Conservation (phyloP, 768 basidiomycete species). For the Rhizopogon vinicolor region DNA sequence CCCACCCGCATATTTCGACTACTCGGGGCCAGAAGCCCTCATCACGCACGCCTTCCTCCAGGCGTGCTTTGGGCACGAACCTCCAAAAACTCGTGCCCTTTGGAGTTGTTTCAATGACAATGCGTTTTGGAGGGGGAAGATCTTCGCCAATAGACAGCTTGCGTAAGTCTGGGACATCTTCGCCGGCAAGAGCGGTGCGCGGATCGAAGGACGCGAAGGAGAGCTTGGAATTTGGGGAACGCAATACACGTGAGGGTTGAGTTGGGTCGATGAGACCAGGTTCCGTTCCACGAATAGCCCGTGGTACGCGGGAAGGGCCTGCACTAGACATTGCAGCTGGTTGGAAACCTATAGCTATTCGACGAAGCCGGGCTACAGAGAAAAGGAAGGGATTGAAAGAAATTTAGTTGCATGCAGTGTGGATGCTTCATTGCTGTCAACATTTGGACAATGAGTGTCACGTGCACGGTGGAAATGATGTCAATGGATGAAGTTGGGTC, state of each 20-base stretch:
- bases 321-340: background rate
- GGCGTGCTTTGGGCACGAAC: constrained; percentile 68
- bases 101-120: constrained; percentile 65
- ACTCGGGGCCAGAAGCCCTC: constrained; percentile 72
- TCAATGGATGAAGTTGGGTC: too few relatives aligned
- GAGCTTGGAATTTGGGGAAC: constrained; percentile 52
- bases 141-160: constrained; percentile 43
- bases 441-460: too few relatives aligned
- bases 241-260: constrained; percentile 60
- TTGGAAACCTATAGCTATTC: background rate
- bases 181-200: constrained; percentile 45
- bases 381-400: background rate
- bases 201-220: constrained; percentile 76
- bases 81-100: constrained; percentile 63
- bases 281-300: constrained; percentile 33
- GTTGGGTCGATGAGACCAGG: constrained; percentile 67
- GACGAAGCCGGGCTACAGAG: background rate
- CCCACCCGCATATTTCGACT: constrained; percentile 68
- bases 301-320: constrained; percentile 3
- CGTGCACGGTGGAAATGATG: too few relatives aligned
- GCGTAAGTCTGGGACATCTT: constrained; percentile 31
- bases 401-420: too few relatives aligned
- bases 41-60: constrained; percentile 50
- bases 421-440: too few relatives aligned
- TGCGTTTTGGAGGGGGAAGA: constrained; percentile 55